Evolutionary conservation across 2,329 filamentous ascomycete species (phyloP), one percentile per base, ranked within the genome.

Genomic region (Aciculosporium take): DNA sequence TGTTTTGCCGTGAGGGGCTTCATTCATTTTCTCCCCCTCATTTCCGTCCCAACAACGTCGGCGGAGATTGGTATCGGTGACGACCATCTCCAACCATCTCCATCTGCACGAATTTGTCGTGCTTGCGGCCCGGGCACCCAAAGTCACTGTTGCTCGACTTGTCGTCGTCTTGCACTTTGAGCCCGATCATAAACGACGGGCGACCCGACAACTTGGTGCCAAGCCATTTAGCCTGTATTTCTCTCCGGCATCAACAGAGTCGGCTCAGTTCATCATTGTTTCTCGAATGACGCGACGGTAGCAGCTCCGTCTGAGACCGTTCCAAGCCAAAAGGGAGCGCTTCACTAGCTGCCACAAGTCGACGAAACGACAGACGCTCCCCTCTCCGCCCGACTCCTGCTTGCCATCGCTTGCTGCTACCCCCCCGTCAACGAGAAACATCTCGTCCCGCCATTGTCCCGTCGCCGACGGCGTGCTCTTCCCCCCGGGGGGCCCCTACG

Each of bases 241-340:
- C 38, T 34, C 18, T 20, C 28, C 17, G 10, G 32, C 20, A 31
- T 28, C 30, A 8, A 37, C 29, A 31, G 7, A 37, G 17, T 18
- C 24, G 28, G 27, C 41, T 40, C 41, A 39, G 31, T 25, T 30
- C 28, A 30, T n/a, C 39, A n/a, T 40, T 44, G 40, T 40, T 39
- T 38, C 37, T 45, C 42, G 46, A 35, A 45, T 39, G 42, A 47
- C 45, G 43, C 47, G 41, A 45, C 35, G 17, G 20, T 20, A n/a
- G 24, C 4, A 30, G n/a, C 31, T 29, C 37, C 37, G 15, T 43
- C 40, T 44, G 43, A 49, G 46, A 46, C 46, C 42, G 30, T 37
- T 41, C 34, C 37, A 37, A 37, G 15, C 40, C 35, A 33, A 28
- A 47, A 42, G 40, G 39, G 45, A 40, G 44, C 24, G 23, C 37